Conservation (phyloP, 2,329 filamentous ascomycete species). For the Teratosphaeria destructans region DNA sequence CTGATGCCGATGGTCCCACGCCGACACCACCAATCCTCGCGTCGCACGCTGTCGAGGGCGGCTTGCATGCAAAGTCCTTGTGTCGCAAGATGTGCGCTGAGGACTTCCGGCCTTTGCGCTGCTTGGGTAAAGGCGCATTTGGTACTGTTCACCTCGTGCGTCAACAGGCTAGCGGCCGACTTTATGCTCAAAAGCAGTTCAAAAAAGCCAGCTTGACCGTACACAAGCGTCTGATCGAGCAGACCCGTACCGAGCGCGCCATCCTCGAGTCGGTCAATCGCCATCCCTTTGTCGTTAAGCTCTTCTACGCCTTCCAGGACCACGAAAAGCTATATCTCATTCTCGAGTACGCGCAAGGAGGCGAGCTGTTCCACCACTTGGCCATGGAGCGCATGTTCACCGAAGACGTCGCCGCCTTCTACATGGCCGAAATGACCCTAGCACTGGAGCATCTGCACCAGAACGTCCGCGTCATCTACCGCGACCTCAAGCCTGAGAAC, state of each 20-base stretch:
- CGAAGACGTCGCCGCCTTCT: slow-evolving; percentile 82
- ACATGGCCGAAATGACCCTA: slow-evolving; percentile 96
- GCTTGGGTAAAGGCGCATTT: slow-evolving; percentile 91
- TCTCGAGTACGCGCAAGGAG: slow-evolving; percentile 92
- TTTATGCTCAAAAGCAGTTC: slow-evolving; percentile 98
- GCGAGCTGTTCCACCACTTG: slow-evolving; percentile 92
- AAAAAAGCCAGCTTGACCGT: slow-evolving; percentile 93
- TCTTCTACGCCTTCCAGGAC: slow-evolving; percentile 97
- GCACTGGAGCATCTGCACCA: slow-evolving; percentile 89
- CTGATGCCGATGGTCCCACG: slow-evolving; percentile 32
- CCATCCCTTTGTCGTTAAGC: slow-evolving; percentile 94
- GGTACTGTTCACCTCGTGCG: slow-evolving; percentile 91
- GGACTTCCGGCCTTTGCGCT: slow-evolving; percentile 84
- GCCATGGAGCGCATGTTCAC: slow-evolving; percentile 91
- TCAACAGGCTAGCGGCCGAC: slow-evolving; percentile 72
- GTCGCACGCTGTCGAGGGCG: slow-evolving; percentile 40
- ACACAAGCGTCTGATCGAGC: slow-evolving; percentile 90
- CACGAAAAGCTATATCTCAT: slow-evolving; percentile 96
- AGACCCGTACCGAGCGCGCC: slow-evolving; percentile 91
- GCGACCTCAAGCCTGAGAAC: slow-evolving; percentile 95
- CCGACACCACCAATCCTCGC: slow-evolving; percentile 24
- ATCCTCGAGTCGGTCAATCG: slow-evolving; percentile 94
- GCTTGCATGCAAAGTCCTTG: slow-evolving; percentile 42
- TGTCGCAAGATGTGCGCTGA: slow-evolving; percentile 77
- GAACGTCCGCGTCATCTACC: slow-evolving; percentile 87